Evolutionary conservation across 768 basidiomycete species (phyloP), one percentile per base, ranked within the genome.

Genomic region (Tulasnella sp.): DNA sequence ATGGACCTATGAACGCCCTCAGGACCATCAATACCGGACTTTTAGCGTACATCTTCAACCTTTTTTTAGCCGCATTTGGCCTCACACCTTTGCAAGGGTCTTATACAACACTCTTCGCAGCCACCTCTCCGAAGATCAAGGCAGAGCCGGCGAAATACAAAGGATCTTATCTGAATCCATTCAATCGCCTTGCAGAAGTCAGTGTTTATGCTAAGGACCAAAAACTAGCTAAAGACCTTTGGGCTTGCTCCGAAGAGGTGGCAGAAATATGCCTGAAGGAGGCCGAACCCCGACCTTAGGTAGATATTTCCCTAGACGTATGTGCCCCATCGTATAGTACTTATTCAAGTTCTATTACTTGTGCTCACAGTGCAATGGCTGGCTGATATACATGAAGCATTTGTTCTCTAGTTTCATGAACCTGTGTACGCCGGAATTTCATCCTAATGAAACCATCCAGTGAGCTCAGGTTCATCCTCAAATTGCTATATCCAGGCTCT

Each of bases 1-100:
- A 86, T 85, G 74, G 40, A 12, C 64, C n/a, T 12, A 28, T 2
- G 28, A 75, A 42, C 2, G 4, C 28, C 22, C 37, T 37, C 37
- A 37, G 37, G 6, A 37, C 37, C 37, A 5, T n/a, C 34, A 41
- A 28, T 11, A 18, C 46, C 0, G 41, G 41, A 31, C n/a, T 75
- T 20, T 28, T 44, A 6, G 74, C 41, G 20, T 22, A n/a, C 18
- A 8, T 75, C 2, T 7, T 75, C 28, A 42, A 41, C 4, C 41
- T 54, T 2, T 2, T 72, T 37, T 37, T 78, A 31, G 54, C n/a
- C 50, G 37, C 24, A 8, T 46, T 78, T 41, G 77, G 34, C 5
- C 64, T 78, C 22, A 60, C 58, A 20, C 58, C 64, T 6, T n/a
- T 34, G 12, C 50, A 78, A 58, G 80, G 80, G 2, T 40, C 80